Base-by-base conservation (phyloP, 2,329 filamentous ascomycete genomes). In the Sarocladium kiliense region DNA sequence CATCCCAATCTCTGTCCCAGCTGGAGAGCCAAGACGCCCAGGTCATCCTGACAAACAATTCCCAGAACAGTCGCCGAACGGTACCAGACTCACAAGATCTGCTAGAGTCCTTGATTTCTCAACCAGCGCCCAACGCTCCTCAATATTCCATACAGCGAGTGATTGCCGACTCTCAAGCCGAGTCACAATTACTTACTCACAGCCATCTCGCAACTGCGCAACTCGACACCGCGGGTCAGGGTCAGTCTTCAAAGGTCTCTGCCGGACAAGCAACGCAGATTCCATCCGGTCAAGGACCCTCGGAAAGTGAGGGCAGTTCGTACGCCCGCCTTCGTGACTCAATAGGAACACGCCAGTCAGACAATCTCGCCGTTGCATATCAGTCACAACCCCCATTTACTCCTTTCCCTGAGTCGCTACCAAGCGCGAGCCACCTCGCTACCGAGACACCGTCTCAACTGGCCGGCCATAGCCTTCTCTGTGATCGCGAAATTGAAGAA, bases 21-120 rank as follows among this genome's bases (percentile, higher is more conserved):
- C 68, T 69, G 21, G 71, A 74, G 47, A 65, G 67, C 36, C 61
- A 67, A 49, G 71, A 71, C 58, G 62, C 64, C 21, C 64, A 65
- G 41, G 55, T 68, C 42, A 55, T 61, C 11, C 53, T 74, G n/a
- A 19, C 36, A 9, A 23, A 57, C 74, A 72, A 32, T 59, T 58
- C 10, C 66, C 66, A 12, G 3, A 11, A 34, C n/a, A 62, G 59
- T 11, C 62, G 44, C 9, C 41, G 37, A 26, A 34, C 34, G 18
- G 18, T 39, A 16, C 58, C 26, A 27, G 58, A 62, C 53, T 63
- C 61, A 26, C 55, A 59, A 30, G 56, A 59, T 37, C 55, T 39
- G 3, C 26, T 32, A 16, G 53, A 44, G n/a, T 54, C 36, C 3
- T 42, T 37, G 3, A 19, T 51, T n/a, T 32, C 47, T 3, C 47